Evolutionary conservation across 805 yeast genomes (phyloP).

Genomic region (Metschnikowia colocasiae): DNA sequence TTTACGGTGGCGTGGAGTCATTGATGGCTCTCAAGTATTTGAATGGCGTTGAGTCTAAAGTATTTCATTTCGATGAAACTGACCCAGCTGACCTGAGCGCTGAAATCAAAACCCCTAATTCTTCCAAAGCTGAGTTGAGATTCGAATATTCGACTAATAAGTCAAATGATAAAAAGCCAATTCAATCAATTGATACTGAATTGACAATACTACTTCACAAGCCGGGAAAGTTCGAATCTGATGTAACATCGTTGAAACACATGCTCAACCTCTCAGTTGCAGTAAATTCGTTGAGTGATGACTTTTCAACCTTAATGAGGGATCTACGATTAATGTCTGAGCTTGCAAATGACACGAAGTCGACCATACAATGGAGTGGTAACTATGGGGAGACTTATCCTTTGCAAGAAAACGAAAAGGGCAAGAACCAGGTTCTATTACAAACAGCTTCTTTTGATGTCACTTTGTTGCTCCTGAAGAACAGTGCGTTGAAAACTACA

Average conservation of each 20-base stretch:
- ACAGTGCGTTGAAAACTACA: constrained; percentile 20
- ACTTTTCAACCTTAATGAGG: constrained; percentile 2
- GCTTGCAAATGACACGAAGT: not conserved
- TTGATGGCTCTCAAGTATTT: constrained; percentile 24
- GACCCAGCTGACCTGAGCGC: not conserved
- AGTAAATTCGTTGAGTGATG: constrained; percentile 21
- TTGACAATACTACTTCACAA: constrained; percentile 16
- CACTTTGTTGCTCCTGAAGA: constrained; percentile 19
- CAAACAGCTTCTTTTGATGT: constrained; percentile 40
- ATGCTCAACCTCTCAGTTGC: constrained; percentile 27
- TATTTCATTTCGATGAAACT: constrained; percentile 25
- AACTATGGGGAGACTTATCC: too few relatives aligned
- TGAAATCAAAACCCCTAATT: not conserved
- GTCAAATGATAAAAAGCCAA: not conserved
- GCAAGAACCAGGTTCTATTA: constrained; percentile 25
- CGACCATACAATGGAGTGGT: not conserved
- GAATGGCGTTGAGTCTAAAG: constrained; percentile 17
- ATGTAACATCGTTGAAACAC: constrained; percentile 21
- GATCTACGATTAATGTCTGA: constrained; percentile 4
- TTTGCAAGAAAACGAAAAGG: not conserved
- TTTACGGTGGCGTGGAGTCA: constrained; percentile 47
- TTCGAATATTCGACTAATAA: constrained; percentile 42
- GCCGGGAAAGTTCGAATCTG: constrained; percentile 26
- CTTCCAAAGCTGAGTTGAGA: constrained; percentile 45
- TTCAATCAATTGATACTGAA: not conserved